Evolutionary conservation across 176 grass and related monocot genomes (phyloP).

Genomic region (Musa acuminata): DNA sequence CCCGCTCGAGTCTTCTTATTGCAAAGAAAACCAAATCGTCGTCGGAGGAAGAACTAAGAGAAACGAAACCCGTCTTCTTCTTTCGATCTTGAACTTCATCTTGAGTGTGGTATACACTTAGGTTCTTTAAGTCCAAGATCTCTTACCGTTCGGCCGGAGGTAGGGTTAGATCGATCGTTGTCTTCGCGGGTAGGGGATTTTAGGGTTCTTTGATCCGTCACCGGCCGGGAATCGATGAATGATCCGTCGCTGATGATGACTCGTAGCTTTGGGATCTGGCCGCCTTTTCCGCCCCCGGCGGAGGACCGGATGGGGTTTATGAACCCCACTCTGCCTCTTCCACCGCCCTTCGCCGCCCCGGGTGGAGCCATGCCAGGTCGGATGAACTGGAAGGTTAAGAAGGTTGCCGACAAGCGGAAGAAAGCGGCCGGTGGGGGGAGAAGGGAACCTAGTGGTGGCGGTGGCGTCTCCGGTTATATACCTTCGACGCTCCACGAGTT

Average conservation of each 20-base stretch:
- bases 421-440: slow-evolving; percentile 23
- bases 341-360: slow-evolving; percentile 17
- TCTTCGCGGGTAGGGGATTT: too few species aligned
- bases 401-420: slow-evolving; percentile 29
- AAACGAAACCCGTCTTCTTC: too few species aligned
- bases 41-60: too few species aligned
- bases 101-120: too few species aligned
- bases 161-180: too few species aligned
- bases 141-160: too few species aligned
- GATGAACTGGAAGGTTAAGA: slow-evolving; percentile 24
- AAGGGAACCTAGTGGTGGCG: slow-evolving; percentile 1
- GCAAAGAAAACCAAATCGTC: too few species aligned
- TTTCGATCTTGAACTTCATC: too few species aligned
- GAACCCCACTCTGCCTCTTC: not conserved
- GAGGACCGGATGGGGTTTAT: slow-evolving; percentile 6
- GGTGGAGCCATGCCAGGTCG: slow-evolving; percentile 16
- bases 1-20: too few species aligned
- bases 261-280: slow-evolving; percentile 39
- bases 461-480: slow-evolving; percentile 27
- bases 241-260: slow-evolving; percentile 56
- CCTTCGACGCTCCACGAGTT: slow-evolving; percentile 62
- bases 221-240: slow-evolving; percentile 22
- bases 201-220: too few species aligned
- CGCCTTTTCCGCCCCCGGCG: slow-evolving; percentile 30
- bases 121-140: too few species aligned